Evolutionary conservation across 1,139 yeast genomes (phyloP).

Genomic region (Pichia sp.): DNA sequence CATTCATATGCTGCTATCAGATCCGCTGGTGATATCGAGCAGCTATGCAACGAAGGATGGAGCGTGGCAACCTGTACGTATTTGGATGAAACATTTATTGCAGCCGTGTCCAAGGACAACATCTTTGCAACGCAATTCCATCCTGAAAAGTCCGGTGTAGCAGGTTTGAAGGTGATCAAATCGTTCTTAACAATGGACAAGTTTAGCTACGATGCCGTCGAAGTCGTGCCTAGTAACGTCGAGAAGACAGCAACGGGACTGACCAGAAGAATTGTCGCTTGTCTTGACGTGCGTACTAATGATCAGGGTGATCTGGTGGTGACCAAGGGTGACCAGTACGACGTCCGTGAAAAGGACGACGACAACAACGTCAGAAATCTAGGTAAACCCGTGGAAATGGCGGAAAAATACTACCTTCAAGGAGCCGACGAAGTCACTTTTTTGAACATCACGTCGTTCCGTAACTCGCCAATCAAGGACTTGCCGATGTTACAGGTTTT

Average conservation of each 20-base stretch:
- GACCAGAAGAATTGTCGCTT: constrained; percentile 87
- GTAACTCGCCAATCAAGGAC: constrained; percentile 86
- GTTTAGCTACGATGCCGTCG: constrained; percentile 1
- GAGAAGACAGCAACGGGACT: constrained; percentile 60
- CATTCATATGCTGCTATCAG: constrained; percentile 80
- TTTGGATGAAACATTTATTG: constrained; percentile 73
- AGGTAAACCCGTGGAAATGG: constrained; percentile 93
- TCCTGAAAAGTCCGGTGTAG: constrained; percentile 91
- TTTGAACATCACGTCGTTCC: constrained; percentile 86
- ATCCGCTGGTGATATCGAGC: constrained; percentile 27
- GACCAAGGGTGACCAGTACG: constrained; percentile 96
- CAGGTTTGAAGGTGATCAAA: constrained; percentile 71
- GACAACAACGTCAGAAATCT: constrained; percentile 68
- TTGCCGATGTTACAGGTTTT: constrained; percentile 93
- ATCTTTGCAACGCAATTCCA: constrained; percentile 95
- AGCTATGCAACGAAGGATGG: constrained; percentile 55
- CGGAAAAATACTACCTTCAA: constrained; percentile 79
- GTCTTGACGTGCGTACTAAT: constrained; percentile 92
- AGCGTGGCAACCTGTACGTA: constrained; percentile 63
- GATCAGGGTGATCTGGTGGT: constrained; percentile 93
- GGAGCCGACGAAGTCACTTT: constrained; percentile 98
- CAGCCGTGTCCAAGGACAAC: constrained; percentile 72
- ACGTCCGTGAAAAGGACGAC: constrained; percentile 68
- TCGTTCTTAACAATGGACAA: constrained; percentile 56
- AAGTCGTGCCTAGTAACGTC: constrained; percentile 16